Conservation (phyloP, 169 alveolate species). For the Amoebophrya sp. region DNA sequence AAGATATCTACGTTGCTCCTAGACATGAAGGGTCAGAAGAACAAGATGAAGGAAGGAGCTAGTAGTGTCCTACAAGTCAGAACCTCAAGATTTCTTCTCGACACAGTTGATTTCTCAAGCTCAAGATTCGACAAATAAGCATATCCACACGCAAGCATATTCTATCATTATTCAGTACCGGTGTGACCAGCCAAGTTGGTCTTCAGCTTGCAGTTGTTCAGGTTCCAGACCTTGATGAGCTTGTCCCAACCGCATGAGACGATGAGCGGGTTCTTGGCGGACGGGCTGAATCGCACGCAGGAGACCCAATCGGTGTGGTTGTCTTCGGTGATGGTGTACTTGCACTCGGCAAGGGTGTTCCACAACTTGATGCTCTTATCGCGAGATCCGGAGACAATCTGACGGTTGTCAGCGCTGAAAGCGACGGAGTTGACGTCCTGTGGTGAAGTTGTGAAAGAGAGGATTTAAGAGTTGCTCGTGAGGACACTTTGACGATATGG, state of each 20-base stretch:
- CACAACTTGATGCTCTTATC: constrained; percentile 93
- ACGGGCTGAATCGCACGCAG: constrained; percentile 92
- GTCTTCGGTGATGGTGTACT: constrained; percentile 83
- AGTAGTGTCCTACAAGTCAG: too few relatives aligned
- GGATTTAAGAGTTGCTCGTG: too few relatives aligned
- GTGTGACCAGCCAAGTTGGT: constrained; percentile 90
- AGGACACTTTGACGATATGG: too few relatives aligned
- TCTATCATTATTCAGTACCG: constrained; percentile 52
- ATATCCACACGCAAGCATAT: too few relatives aligned
- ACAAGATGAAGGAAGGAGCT: too few relatives aligned
- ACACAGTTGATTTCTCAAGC: too few relatives aligned
- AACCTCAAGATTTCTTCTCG: too few relatives aligned
- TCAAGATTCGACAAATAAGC: too few relatives aligned
- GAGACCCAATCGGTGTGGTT: constrained; percentile 96
- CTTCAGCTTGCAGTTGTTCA: constrained; percentile 82
- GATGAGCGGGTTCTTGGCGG: constrained; percentile 84
- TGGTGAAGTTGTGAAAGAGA: too few relatives aligned
- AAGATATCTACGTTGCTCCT: too few relatives aligned
- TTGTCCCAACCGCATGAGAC: constrained; percentile 97
- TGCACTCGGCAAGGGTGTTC: constrained; percentile 97
- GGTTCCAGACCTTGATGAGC: constrained; percentile 90
- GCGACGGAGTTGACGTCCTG: constrained; percentile 92
- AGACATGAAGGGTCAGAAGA: too few relatives aligned
- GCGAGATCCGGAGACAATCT: constrained; percentile 95
- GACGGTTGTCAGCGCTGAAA: constrained; percentile 95